Conservation (phyloP, 345 rosid genomes). For the Psidium friedrichsthalianum region DNA sequence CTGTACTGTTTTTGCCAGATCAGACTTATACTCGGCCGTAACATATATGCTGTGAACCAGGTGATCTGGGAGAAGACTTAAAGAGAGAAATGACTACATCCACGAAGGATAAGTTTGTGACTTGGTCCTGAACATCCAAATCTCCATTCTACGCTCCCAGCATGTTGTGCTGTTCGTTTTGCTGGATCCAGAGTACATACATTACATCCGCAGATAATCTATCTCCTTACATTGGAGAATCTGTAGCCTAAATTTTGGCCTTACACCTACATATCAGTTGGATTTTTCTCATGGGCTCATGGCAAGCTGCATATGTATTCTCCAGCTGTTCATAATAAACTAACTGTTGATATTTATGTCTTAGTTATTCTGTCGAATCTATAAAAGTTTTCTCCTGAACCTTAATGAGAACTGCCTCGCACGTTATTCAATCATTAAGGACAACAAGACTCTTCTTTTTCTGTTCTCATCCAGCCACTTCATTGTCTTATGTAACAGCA, state of each 20-base stretch:
- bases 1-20: background rate
- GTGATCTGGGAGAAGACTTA: background rate
- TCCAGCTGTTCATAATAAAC: background rate
- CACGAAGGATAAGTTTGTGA: background rate
- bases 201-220: background rate
- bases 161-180: background rate
- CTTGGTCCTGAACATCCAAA: background rate
- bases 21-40: background rate
- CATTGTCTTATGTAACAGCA: background rate
- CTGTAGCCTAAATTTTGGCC: background rate
- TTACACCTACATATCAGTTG: background rate
- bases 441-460: background rate
- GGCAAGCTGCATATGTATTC: background rate
- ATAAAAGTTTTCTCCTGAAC: background rate
- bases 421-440: background rate
- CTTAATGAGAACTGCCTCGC: background rate
- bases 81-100: background rate
- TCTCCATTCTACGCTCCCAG: background rate
- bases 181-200: background rate
- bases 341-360: background rate
- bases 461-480: background rate
- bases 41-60: background rate
- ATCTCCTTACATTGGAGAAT: background rate
- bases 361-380: background rate
- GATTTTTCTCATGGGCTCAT: background rate